A percentile compares a stretch with the other conserved stretches of the same genome.
phyloP scores from a whole-genome alignment of 371 early-diverging fungal genomes.

The Vairimorpha necatrix region DNA sequence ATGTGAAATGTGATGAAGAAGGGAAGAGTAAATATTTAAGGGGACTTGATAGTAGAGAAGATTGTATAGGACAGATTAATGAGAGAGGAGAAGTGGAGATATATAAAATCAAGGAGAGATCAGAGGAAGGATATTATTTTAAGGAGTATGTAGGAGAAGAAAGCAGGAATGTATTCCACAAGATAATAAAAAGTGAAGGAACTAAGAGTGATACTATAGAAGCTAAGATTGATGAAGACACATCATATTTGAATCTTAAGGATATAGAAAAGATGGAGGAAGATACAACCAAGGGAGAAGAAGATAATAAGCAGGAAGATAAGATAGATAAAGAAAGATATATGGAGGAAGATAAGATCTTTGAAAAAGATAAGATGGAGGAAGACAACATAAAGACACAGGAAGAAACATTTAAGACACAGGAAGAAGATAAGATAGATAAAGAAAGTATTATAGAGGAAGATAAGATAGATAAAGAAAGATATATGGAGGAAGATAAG shows the following conservation, averaged over 20 bases:
- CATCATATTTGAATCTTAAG: too few species aligned
- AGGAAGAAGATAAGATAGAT: neutral
- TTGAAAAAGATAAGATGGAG: neutral
- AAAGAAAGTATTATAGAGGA: neutral
- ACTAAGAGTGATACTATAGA: neutral
- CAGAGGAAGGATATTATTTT: neutral
- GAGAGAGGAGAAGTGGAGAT: conserved; percentile 10
- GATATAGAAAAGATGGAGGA: neutral
- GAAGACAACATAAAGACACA: neutral
- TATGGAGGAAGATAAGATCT: too few species aligned
- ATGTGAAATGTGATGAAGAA: conserved; percentile 11
- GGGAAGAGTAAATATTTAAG: neutral
- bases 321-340: neutral
- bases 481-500: too few species aligned
- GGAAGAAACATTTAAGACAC: neutral
- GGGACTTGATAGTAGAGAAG: conserved; percentile 17
- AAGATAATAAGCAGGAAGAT: neutral
- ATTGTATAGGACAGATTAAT: conserved; percentile 2
- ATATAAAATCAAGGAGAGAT: neutral
- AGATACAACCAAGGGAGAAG: neutral
- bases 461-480: too few species aligned
- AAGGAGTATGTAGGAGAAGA: neutral
- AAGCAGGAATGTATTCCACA: neutral
- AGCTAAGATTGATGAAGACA: too few species aligned
- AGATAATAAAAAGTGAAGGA: neutral